These are phyloP conservation scores for Pseudogymnoascus sp. DNA, from an alignment of 2,329 filamentous ascomycete species.

Conservation along the genomic window DNA sequence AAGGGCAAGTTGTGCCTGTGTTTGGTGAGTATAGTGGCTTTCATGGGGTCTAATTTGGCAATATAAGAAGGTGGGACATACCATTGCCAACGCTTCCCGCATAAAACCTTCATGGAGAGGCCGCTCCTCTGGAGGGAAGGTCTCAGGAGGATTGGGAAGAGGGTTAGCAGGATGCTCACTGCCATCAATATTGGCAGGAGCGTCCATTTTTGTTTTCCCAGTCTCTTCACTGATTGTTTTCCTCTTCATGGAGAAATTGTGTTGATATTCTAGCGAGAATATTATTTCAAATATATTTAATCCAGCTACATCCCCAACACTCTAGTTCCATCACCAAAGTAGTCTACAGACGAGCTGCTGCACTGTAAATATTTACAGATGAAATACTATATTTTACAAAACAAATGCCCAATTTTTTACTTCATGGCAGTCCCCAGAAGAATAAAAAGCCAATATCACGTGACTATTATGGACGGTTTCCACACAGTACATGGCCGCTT, in stretches of 20 bases:
- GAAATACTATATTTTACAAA: not conserved
- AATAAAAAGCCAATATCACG: not conserved
- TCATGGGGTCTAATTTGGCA: constrained; percentile 8
- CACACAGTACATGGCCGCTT: not conserved
- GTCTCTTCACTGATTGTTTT: constrained; percentile 4
- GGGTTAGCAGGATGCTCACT: not conserved
- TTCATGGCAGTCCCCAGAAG: not conserved
- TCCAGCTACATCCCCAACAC: not conserved
- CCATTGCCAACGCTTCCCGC: constrained; percentile 81
- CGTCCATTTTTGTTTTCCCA: constrained; percentile 8
- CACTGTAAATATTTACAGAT: not conserved
- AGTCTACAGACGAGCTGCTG: not conserved
- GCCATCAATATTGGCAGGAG: constrained; percentile 10
- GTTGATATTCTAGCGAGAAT: constrained; percentile 2
- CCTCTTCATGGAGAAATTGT: not conserved
- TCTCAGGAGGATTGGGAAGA: not conserved
- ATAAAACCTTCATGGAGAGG: constrained; percentile 50
- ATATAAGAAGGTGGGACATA: constrained; percentile 32
- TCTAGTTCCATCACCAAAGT: not conserved
- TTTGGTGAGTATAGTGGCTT: not conserved
- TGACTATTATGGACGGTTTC: not conserved
- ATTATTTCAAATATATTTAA: not conserved
- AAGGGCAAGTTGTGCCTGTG: constrained; percentile 76
- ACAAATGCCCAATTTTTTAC: no score
- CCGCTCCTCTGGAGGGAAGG: not conserved